Percentiles rank a stretch among this genome's conserved stretches.
These are phyloP conservation scores for Fusarium paranaense DNA, from an alignment of 2,329 filamentous ascomycete species.

Conservation along the genomic window DNA sequence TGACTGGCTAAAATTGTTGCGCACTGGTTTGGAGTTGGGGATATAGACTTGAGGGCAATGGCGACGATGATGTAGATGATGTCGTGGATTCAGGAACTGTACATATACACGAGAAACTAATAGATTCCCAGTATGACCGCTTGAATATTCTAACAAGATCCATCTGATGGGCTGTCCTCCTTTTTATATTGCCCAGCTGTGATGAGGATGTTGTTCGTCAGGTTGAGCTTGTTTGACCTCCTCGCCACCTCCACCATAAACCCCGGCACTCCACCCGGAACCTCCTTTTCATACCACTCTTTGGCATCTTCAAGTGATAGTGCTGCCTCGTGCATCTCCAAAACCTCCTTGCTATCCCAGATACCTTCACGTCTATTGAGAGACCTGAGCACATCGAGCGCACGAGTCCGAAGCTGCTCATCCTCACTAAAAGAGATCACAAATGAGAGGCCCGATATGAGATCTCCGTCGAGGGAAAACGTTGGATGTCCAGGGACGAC, in stretches of 20 bases:
- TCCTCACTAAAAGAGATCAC: not conserved
- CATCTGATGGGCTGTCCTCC: not conserved
- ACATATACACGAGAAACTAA: not conserved
- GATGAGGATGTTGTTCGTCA: not conserved
- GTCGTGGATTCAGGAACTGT: not conserved
- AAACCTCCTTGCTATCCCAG: not conserved
- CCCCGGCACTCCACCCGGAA: not conserved
- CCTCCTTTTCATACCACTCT: not conserved
- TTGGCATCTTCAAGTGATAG: not conserved
- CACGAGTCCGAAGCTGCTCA: not conserved
- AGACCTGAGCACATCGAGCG: constrained; percentile 21
- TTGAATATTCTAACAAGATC: not conserved
- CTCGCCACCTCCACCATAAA: not conserved
- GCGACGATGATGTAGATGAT: not conserved
- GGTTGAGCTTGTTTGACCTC: not conserved
- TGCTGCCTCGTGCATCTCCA: not conserved
- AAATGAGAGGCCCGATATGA: constrained; percentile 20
- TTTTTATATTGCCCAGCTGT: not conserved
- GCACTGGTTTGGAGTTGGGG: not conserved
- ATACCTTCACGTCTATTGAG: constrained; percentile 7
- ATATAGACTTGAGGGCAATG: not conserved
- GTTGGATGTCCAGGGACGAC: constrained; percentile 5
- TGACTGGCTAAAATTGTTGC: not conserved
- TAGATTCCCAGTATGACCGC: not conserved
- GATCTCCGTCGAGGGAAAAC: constrained; percentile 23